phyloP scores from a whole-genome alignment of 1,139 yeast species.

The Blastobotrys niveus region DNA sequence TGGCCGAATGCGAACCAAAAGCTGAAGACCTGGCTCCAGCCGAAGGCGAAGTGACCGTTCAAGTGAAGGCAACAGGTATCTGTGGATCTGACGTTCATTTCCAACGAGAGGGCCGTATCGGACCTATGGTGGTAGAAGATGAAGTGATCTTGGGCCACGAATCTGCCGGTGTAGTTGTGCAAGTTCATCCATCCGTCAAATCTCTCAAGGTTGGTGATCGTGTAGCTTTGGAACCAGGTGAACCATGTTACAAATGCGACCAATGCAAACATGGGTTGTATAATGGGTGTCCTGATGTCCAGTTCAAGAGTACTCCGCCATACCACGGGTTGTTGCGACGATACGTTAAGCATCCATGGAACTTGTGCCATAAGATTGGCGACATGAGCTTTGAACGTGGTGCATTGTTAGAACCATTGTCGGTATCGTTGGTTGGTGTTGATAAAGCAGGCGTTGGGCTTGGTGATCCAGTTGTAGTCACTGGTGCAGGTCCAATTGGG shows the following conservation, averaged over 20 bases:
- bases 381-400: conserved; percentile 76
- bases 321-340: conserved; percentile 63
- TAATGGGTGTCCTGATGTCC: conserved; percentile 77
- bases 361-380: conserved; percentile 69
- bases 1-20: conserved; percentile 34
- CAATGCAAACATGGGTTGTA: conserved; percentile 72
- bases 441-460: conserved; percentile 60
- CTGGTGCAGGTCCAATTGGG: conserved; percentile 96
- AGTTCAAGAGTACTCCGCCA: conserved; percentile 84
- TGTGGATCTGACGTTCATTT: conserved; percentile 89
- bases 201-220: conserved; percentile 36
- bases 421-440: conserved; percentile 81
- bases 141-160: conserved; percentile 58
- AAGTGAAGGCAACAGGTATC: conserved; percentile 64
- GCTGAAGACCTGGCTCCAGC: conserved; percentile 35
- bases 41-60: conserved; percentile 41
- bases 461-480: conserved; percentile 71
- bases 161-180: conserved; percentile 63
- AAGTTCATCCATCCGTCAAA: conserved; percentile 59
- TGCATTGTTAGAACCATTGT: conserved; percentile 81
- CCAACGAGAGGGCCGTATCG: conserved; percentile 73
- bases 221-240: conserved; percentile 76
- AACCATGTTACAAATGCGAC: conserved; percentile 69
- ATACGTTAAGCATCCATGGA: conserved; percentile 74
- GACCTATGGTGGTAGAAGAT: conserved; percentile 43